Conservation (phyloP, 73 alveolate species). For the Blepharisma stoltei region DNA sequence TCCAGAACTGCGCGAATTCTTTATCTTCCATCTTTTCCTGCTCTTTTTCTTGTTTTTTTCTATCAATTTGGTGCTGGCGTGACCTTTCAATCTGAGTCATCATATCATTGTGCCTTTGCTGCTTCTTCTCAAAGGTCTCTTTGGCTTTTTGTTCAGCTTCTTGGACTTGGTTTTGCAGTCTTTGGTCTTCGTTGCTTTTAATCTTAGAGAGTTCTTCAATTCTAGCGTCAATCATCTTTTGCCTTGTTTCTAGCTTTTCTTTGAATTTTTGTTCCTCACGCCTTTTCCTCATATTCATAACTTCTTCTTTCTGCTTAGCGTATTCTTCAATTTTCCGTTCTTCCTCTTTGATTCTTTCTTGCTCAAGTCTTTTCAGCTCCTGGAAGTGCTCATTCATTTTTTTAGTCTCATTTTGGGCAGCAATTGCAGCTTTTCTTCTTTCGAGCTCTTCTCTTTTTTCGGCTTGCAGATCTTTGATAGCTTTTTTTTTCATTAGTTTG, state of each 20-base stretch:
- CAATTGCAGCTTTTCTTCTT: constrained; percentile 46
- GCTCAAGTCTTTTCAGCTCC: constrained; percentile 43
- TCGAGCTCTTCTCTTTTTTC: constrained; percentile 64
- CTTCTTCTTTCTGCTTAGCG: constrained; percentile 61
- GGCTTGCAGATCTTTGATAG: constrained; percentile 55
- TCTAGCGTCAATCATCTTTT: constrained; percentile 66
- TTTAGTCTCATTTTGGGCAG: constrained; percentile 40
- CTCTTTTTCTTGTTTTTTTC: constrained; percentile 58
- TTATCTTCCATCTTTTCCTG: constrained; percentile 57
- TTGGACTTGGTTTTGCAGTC: constrained; percentile 42
- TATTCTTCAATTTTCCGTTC: constrained; percentile 72
- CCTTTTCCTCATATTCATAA: constrained; percentile 59
- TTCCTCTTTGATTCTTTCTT: constrained; percentile 63
- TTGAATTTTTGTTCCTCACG: constrained; percentile 59
- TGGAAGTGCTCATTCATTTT: constrained; percentile 48
- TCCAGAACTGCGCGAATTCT: constrained; percentile 76
- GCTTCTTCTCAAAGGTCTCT: constrained; percentile 59
- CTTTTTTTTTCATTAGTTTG: constrained; percentile 61
- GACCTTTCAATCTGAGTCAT: constrained; percentile 67
- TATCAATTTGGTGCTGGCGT: constrained; percentile 53
- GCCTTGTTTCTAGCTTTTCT: constrained; percentile 59
- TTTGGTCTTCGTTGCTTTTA: constrained; percentile 68
- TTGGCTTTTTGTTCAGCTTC: constrained; percentile 67
- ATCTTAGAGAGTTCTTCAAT: constrained; percentile 43
- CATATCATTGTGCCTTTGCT: constrained; percentile 56